Base-by-base conservation (phyloP, 306 rosid species). In the Crataegus laevigata region DNA sequence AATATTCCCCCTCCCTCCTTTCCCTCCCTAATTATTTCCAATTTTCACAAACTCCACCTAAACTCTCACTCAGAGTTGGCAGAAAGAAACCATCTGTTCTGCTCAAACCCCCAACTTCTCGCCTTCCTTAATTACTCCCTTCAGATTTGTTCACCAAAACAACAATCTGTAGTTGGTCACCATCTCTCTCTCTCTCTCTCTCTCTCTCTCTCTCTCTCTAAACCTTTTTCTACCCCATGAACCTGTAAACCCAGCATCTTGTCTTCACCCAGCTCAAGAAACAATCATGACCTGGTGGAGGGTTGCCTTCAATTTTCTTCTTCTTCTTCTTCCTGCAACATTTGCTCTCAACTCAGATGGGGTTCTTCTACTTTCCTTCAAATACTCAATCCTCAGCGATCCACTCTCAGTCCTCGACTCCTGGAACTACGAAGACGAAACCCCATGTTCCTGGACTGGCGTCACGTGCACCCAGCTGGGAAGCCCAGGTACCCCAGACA, bases 361-460 rank as follows among this genome's bases (percentile, higher is more conserved):
- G 57, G 73, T 81, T 58, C 76, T 84, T 71, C 72, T 94, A 76
- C 93, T 92, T 51, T 84, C 90, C 13, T 93, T 94, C 85, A 94
- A 90, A 77, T 87, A 88, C 79, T 81, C 89, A 65, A 88, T 94
- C 64, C 93, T 89, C 47, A 83, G 87, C 45, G 99, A 94, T 82
- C 99, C 99, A 0, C 62, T 88, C 34, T 86, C 90, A 6, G 90
- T 85, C 21, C 52, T 94, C 34, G 83, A 83, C 3, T 82, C 26
- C 82, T 94, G 97, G 99, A 84, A 89, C 87, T 86, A 85, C 68
- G 26, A 79, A 34, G 96, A 92, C 64, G 81, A 6, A 29, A 87
- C 94, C 3, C 96, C 97, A 15, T 94, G 99, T 80, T 89, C 96
- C 11, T 94, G 99, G 99, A 73, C 8, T 30, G 99, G 99, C 77